Conservation (phyloP, 768 basidiomycete genomes). For the Candolleomyces efflorescens region DNA sequence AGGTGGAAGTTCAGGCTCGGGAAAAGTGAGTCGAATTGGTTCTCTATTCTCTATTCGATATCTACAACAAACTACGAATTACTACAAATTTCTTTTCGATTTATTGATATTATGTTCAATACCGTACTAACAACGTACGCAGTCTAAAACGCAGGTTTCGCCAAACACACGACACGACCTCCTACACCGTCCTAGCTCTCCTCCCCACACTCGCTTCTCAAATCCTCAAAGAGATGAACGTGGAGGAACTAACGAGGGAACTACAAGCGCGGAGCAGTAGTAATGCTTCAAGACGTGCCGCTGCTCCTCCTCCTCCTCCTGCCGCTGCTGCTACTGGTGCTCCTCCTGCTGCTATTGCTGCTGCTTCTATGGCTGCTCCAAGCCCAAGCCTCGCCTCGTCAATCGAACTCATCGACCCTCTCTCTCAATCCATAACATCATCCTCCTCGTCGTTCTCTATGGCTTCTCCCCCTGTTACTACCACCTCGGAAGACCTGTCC, state of each 20-base stretch:
- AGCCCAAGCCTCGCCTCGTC: conserved; percentile 22
- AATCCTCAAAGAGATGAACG: conserved; percentile 70
- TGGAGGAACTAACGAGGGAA: conserved; percentile 63
- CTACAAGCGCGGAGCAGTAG: conserved; percentile 27
- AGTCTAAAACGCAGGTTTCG: conserved; percentile 72
- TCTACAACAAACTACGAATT: no score
- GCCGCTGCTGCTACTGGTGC: no score
- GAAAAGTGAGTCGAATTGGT: conserved; percentile 73
- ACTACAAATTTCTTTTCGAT: no score
- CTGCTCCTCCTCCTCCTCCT: no score
- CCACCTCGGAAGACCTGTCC: no score
- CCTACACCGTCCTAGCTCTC: conserved; percentile 70
- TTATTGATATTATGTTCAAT: no score
- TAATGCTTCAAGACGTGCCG: conserved; percentile 19
- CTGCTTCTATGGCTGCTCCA: background rate
- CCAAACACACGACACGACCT: conserved; percentile 72
- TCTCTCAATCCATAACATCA: background rate
- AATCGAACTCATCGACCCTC: conserved; percentile 37
- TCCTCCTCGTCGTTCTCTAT: no score
- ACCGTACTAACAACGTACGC: no score
- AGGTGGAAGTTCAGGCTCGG: conserved; percentile 56
- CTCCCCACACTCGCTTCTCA: conserved; percentile 63
- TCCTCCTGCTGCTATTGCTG: no score
- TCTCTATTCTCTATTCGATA: no score
- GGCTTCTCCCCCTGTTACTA: no score